Percentiles rank a stretch among this genome's conserved stretches.
Evolutionary conservation across 1,284 basidiomycete genomes (phyloP).

Genomic region (Pyrrhoderma lamaoense): DNA sequence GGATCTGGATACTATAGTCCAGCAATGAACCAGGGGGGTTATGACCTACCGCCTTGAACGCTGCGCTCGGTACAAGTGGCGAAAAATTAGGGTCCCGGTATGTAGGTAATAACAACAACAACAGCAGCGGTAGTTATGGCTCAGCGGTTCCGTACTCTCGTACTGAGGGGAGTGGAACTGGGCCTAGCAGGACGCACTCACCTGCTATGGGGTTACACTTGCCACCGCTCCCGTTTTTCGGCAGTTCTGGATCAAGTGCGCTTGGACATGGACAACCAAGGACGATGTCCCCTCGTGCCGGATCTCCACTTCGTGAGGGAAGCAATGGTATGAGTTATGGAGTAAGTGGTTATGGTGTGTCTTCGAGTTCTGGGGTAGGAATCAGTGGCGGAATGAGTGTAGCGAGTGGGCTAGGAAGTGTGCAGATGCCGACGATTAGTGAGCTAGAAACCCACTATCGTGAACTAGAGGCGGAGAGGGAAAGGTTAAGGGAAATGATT

Average conservation of each 20-base stretch:
- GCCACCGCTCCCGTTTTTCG: constrained; percentile 27
- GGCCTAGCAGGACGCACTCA: constrained; percentile 63
- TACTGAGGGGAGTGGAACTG: constrained; percentile 39
- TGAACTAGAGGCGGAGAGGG: constrained; percentile 53
- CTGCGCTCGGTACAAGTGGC: constrained; percentile 30
- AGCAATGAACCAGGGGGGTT: constrained; percentile 30
- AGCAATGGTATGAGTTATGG: constrained; percentile 28
- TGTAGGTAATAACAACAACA: neutral
- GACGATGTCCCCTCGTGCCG: constrained; percentile 25
- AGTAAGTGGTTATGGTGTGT: too few relatives aligned
- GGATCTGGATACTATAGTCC: constrained; percentile 2
- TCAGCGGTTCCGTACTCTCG: constrained; percentile 39
- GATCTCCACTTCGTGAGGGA: constrained; percentile 23
- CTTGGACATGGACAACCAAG: neutral
- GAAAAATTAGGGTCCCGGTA: constrained; percentile 26
- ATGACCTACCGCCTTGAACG: constrained; percentile 55
- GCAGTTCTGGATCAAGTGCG: constrained; percentile 2
- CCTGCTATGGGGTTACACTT: constrained; percentile 41
- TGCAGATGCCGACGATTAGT: constrained; percentile 40
- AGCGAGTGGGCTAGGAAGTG: constrained; percentile 18
- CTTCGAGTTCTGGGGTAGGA: constrained; percentile 18
- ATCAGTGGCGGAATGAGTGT: constrained; percentile 4
- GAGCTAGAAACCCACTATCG: constrained; percentile 67
- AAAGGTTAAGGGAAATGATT: constrained; percentile 60
- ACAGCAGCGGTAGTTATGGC: constrained; percentile 12